Conservation (phyloP, 2,329 filamentous ascomycete species). For the Fusarium aywerte region DNA sequence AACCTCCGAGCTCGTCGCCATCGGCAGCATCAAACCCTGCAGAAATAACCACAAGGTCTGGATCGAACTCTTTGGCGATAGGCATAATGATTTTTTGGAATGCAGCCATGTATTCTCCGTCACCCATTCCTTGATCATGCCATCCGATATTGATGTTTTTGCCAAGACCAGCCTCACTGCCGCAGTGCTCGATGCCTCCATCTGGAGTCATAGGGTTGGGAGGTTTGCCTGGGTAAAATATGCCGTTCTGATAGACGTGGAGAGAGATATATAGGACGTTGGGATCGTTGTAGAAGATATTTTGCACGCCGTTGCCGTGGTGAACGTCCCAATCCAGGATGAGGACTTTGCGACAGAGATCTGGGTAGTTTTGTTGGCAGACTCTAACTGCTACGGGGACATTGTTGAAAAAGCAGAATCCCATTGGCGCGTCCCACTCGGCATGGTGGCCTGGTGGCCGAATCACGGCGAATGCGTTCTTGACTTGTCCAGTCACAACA, state of each 20-base stretch:
- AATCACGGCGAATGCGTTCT: slow-evolving; percentile 96
- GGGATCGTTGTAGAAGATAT: slow-evolving; percentile 94
- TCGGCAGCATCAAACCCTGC: slow-evolving; percentile 96
- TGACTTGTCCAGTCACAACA: slow-evolving; percentile 84
- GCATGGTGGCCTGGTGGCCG: slow-evolving; percentile 96
- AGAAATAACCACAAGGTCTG: slow-evolving; percentile 93
- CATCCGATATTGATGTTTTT: slow-evolving; percentile 75
- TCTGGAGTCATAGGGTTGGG: slow-evolving; percentile 68
- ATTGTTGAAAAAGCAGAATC: slow-evolving; percentile 98
- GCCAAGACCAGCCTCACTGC: slow-evolving; percentile 64
- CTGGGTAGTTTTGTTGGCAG: slow-evolving; percentile 83
- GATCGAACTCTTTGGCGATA: slow-evolving; percentile 91
- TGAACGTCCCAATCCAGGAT: slow-evolving; percentile 92
- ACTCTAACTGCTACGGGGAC: slow-evolving; percentile 91
- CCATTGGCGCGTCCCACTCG: slow-evolving; percentile 85
- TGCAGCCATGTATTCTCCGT: slow-evolving; percentile 95
- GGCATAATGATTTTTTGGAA: slow-evolving; percentile 98
- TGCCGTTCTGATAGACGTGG: slow-evolving; percentile 85
- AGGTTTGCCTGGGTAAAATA: slow-evolving; percentile 82
- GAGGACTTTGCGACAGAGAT: slow-evolving; percentile 85
- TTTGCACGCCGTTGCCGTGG: slow-evolving; percentile 91
- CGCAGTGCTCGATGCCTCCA: slow-evolving; percentile 70
- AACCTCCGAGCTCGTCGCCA: slow-evolving; percentile 91
- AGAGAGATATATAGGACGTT: slow-evolving; percentile 96
- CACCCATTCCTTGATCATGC: slow-evolving; percentile 84